Percentiles rank a stretch among this genome's conserved stretches.
Evolutionary conservation across 805 yeast species (phyloP).

Genomic region (Pichia rugopelliculosa): DNA sequence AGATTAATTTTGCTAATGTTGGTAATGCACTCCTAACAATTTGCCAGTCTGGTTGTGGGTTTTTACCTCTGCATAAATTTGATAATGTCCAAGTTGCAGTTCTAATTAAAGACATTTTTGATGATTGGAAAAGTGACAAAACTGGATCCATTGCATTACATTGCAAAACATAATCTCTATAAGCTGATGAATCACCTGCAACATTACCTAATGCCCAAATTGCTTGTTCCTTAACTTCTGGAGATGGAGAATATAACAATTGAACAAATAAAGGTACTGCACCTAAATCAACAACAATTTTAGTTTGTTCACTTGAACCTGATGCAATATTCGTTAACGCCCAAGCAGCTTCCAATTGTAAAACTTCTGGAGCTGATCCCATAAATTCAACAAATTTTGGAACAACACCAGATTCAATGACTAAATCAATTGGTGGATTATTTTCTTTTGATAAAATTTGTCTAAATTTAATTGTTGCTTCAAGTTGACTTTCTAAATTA

Average conservation of each 20-base stretch:
- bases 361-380: slow-evolving; percentile 71
- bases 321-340: slow-evolving; percentile 98
- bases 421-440: slow-evolving; percentile 93
- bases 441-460: slow-evolving; percentile 89
- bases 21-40: slow-evolving; percentile 84
- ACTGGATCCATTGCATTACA: slow-evolving; percentile 89
- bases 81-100: slow-evolving; percentile 98
- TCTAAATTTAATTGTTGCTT: slow-evolving; percentile 88
- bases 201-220: slow-evolving; percentile 99
- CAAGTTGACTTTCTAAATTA: slow-evolving; percentile 72
- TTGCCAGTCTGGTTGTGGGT: slow-evolving; percentile 94
- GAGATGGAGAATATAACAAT: slow-evolving; percentile 68
- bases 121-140: slow-evolving; percentile 64
- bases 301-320: slow-evolving; percentile 84
- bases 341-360: slow-evolving; percentile 98
- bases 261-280: slow-evolving; percentile 91
- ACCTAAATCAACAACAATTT: slow-evolving; percentile 82
- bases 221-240: slow-evolving; percentile 96
- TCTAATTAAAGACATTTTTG: slow-evolving; percentile 84
- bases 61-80: slow-evolving; percentile 92
- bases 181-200: slow-evolving; percentile 91
- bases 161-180: slow-evolving; percentile 80
- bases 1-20: slow-evolving; percentile 82
- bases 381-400: slow-evolving; percentile 85
- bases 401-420: slow-evolving; percentile 88